A percentile compares a stretch with the other conserved stretches of the same genome.
These are phyloP conservation scores for Mrakia hoshinonis DNA, from an alignment of 768 basidiomycete species.

Conservation along the genomic window DNA sequence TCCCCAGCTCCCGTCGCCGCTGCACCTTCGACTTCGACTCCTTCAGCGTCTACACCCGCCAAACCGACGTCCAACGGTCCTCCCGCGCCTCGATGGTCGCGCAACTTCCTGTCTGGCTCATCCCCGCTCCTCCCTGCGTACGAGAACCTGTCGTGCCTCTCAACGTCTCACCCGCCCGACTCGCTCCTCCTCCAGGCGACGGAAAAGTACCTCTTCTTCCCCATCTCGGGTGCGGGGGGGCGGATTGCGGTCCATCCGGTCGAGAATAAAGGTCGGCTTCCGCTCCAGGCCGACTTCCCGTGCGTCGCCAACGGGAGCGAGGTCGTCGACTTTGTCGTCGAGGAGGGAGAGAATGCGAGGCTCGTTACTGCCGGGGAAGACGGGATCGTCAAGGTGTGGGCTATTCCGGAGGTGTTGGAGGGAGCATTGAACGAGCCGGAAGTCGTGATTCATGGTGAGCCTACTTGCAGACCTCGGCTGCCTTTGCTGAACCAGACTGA, in stretches of 20 bases:
- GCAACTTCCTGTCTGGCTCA: slow-evolving; percentile 42
- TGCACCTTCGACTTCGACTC: background rate
- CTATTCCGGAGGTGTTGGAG: slow-evolving; percentile 31
- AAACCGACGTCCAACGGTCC: background rate
- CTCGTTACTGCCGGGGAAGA: slow-evolving; percentile 40
- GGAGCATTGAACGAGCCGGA: slow-evolving; percentile 33
- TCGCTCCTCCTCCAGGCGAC: slow-evolving; percentile 40
- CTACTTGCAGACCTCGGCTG: background rate
- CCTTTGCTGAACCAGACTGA: too few relatives aligned
- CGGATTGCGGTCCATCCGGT: slow-evolving; percentile 39
- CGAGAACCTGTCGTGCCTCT: slow-evolving; percentile 38
- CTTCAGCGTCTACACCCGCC: background rate
- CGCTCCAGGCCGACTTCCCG: slow-evolving; percentile 33
- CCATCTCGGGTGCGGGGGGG: slow-evolving; percentile 42
- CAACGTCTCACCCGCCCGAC: slow-evolving; percentile 36
- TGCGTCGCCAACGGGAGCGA: slow-evolving; percentile 37
- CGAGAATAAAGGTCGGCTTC: slow-evolving; percentile 38
- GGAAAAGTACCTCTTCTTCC: slow-evolving; percentile 38
- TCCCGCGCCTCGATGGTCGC: slow-evolving; percentile 39
- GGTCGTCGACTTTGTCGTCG: slow-evolving; percentile 39
- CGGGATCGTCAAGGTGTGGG: slow-evolving; percentile 39
- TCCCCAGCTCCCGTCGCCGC: background rate
- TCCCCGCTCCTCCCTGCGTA: slow-evolving; percentile 42
- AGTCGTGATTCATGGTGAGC: slow-evolving; percentile 36
- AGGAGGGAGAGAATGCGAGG: slow-evolving; percentile 11